Evolutionary conservation across 768 basidiomycete genomes (phyloP), one percentile per base, ranked within the genome.

Genomic region (Astraeus odoratus): DNA sequence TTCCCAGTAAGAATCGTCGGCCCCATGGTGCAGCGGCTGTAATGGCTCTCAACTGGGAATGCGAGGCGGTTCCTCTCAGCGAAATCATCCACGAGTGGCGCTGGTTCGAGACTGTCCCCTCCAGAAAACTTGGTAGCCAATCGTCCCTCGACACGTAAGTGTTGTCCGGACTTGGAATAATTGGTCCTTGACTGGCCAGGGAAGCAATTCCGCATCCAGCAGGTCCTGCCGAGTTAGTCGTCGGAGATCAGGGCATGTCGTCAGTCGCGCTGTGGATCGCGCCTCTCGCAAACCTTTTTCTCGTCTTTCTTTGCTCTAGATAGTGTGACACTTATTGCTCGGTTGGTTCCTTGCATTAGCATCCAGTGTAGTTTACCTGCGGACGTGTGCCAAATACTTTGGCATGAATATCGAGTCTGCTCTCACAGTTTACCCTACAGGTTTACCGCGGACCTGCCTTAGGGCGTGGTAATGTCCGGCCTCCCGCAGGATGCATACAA

Each of bases 51-150:
- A 83, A 57, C 72, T 72, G 78, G 86, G 86, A 81, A 87, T 88
- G 84, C 70, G 80, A 70, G 73, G 76, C 74, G 76, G 74, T 66
- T 65, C 65, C 49, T 19, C 67, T 68, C 84, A 77, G 78, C 83
- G 76, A 63, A 51, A 35, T 63, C 55, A 65, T 65, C 68, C 76
- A 73, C 69, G 64, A 75, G 86, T 78, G 86, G n/a, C 86, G 86
- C 86, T 85, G 81, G 83, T 87, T 88, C 86, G 83, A 88, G 83
- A 75, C 84, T 76, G 80, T 80, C 83, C 83, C 84, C 86, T 87
- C 85, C 83, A 79, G 86, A 89, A 86, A 88, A 87, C 83, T 89
- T 87, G 85, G 86, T 83, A 67, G 74, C 77, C 81, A 76, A 77
- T 76, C 51, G 74, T 74, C 66, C 71, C 69, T 74, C 77, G 72